Conservation (phyloP, 1,284 basidiomycete genomes). For the Ganoderma resinaceum region DNA sequence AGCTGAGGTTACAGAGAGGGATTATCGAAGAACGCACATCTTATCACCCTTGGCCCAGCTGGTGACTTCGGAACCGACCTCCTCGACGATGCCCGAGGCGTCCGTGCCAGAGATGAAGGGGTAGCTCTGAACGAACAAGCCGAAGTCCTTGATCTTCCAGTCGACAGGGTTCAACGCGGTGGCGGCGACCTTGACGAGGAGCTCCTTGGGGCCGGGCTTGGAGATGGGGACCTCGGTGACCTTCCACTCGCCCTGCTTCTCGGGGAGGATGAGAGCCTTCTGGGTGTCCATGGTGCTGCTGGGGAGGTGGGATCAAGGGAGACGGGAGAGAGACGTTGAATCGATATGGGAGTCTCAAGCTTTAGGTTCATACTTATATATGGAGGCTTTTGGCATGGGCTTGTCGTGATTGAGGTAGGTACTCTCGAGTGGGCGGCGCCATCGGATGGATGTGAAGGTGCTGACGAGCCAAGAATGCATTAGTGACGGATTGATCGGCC, state of each 20-base stretch:
- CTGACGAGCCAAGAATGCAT: background rate
- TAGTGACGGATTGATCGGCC: background rate
- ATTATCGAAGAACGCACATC: slow-evolving; percentile 43
- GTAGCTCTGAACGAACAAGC: slow-evolving; percentile 35
- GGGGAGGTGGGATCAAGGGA: background rate
- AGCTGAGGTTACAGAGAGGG: background rate
- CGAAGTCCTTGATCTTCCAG: slow-evolving; percentile 45
- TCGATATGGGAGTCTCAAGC: background rate
- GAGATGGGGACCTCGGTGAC: slow-evolving; percentile 16
- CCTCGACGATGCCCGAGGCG: slow-evolving; percentile 53
- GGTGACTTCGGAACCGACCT: slow-evolving; percentile 50
- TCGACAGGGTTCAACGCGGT: slow-evolving; percentile 47
- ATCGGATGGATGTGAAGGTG: background rate
- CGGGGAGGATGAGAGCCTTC: slow-evolving; percentile 22
- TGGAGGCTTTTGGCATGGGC: background rate
- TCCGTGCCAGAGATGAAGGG: slow-evolving; percentile 55
- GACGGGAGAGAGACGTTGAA: background rate
- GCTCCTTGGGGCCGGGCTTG: slow-evolving; percentile 36
- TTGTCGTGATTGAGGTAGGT: background rate
- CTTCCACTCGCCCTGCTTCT: slow-evolving; percentile 21
- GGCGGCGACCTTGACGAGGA: slow-evolving; percentile 45
- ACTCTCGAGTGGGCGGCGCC: background rate
- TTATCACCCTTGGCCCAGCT: slow-evolving; percentile 53
- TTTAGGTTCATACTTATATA: background rate
- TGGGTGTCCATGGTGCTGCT: slow-evolving; percentile 7